Conservation (phyloP, 2,329 filamentous ascomycete genomes). For the Fusarium mundagurra region DNA sequence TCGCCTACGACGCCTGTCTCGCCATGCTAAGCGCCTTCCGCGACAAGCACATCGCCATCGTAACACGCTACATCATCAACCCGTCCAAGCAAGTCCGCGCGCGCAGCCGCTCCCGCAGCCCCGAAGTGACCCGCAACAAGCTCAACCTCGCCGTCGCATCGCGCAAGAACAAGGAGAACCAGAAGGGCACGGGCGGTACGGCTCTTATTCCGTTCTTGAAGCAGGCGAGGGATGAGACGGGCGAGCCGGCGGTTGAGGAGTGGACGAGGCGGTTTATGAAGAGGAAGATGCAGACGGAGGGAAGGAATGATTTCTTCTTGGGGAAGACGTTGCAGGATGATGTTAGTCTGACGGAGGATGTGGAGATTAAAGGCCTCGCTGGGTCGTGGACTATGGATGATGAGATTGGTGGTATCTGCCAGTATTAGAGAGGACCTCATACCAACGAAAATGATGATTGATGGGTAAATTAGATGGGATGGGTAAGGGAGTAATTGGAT, state of each 20-base stretch:
- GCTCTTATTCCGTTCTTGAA: constrained; percentile 95
- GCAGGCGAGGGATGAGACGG: constrained; percentile 95
- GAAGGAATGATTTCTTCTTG: constrained; percentile 66
- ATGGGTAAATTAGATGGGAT: background rate
- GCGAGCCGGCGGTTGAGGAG: constrained; percentile 82
- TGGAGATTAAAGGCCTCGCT: constrained; percentile 73
- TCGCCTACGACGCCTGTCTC: constrained; percentile 92
- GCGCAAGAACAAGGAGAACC: constrained; percentile 62
- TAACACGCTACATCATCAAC: constrained; percentile 93
- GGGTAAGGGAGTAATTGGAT: background rate
- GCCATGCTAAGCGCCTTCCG: constrained; percentile 75
- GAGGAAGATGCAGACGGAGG: constrained; percentile 59
- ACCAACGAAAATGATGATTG: background rate
- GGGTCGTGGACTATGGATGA: constrained; percentile 92
- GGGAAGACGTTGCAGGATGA: constrained; percentile 60
- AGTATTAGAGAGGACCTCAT: constrained; percentile 52
- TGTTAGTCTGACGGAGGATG: constrained; percentile 53
- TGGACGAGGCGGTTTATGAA: constrained; percentile 70
- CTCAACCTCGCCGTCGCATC: constrained; percentile 73
- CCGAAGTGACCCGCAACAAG: constrained; percentile 58
- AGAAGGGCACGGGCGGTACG: constrained; percentile 92
- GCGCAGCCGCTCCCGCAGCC: constrained; percentile 68
- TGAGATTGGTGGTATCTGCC: constrained; percentile 72
- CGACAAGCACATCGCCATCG: constrained; percentile 96
- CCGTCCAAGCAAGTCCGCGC: constrained; percentile 81